phyloP scores from a whole-genome alignment of 2,329 filamentous ascomycete species.

The Scortechinia acanthostroma region DNA sequence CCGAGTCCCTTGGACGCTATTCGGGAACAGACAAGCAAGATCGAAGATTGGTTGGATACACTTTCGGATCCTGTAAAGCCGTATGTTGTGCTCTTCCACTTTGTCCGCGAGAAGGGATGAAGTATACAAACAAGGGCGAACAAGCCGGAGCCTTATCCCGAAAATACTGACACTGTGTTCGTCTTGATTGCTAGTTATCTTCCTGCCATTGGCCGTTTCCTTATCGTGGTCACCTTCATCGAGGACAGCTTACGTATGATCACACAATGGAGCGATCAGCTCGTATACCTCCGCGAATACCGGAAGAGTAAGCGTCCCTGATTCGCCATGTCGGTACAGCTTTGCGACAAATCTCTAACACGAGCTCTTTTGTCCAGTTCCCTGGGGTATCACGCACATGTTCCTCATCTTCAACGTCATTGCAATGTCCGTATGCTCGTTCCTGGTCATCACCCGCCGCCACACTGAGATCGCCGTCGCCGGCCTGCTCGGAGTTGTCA shows the following conservation, averaged over 20 bases:
- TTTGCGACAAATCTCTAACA: background rate
- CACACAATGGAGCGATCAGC: constrained; percentile 94
- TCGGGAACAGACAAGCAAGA: constrained; percentile 92
- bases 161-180: constrained; percentile 11
- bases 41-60: constrained; percentile 86
- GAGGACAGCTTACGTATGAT: constrained; percentile 94
- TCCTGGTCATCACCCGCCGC: constrained; percentile 83
- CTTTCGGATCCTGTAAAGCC: constrained; percentile 88
- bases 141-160: too few species aligned
- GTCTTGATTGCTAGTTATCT: constrained; percentile 60
- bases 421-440: constrained; percentile 76
- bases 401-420: constrained; percentile 89
- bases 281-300: constrained; percentile 87
- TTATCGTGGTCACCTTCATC: constrained; percentile 97
- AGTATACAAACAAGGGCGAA: too few species aligned
- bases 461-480: constrained; percentile 87
- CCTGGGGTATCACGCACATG: constrained; percentile 77
- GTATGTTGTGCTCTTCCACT: constrained; percentile 62
- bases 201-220: constrained; percentile 87
- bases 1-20: constrained; percentile 80
- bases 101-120: constrained; percentile 5
- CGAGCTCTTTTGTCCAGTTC: constrained; percentile 39
- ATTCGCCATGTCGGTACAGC: background rate
- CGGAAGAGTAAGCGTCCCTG: constrained; percentile 67
- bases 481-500: constrained; percentile 82